Evolutionary conservation across 768 basidiomycete genomes (phyloP).

Genomic region (Russula emetica): DNA sequence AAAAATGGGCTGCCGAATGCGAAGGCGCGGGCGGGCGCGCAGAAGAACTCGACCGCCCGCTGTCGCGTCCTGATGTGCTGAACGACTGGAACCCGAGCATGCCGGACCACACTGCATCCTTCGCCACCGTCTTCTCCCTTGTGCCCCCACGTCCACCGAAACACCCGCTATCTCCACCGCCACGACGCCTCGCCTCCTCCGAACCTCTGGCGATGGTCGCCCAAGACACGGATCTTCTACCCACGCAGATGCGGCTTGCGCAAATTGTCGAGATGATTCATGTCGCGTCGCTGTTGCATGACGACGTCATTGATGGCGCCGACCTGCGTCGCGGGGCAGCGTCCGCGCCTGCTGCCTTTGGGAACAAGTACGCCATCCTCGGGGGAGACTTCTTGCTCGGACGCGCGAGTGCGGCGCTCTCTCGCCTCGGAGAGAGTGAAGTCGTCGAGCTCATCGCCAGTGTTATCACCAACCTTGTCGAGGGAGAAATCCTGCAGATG

Average conservation of each 20-base stretch:
- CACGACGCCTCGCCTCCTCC: slow-evolving; percentile 29
- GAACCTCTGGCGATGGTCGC: slow-evolving; percentile 36
- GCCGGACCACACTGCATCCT: slow-evolving; percentile 71
- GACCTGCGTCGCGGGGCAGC: slow-evolving; percentile 65
- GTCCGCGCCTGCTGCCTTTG: slow-evolving; percentile 71
- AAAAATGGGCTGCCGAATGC: slow-evolving; percentile 54
- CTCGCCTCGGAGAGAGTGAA: slow-evolving; percentile 79
- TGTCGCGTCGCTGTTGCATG: slow-evolving; percentile 88
- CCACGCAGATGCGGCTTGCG: slow-evolving; percentile 87
- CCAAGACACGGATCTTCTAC: slow-evolving; percentile 50
- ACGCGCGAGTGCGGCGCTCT: slow-evolving; percentile 80
- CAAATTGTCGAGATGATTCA: slow-evolving; percentile 99
- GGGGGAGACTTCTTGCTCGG: slow-evolving; percentile 96
- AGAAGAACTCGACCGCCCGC: slow-evolving; percentile 70
- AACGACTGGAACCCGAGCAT: slow-evolving; percentile 90
- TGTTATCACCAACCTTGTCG: slow-evolving; percentile 93
- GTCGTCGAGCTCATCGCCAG: slow-evolving; percentile 91
- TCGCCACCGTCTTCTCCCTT: slow-evolving; percentile 46
- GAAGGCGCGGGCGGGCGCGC: slow-evolving; percentile 52
- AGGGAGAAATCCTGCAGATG: slow-evolving; percentile 90
- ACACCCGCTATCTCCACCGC: slow-evolving; percentile 36
- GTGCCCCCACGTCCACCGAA: slow-evolving; percentile 47
- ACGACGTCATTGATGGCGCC: slow-evolving; percentile 78
- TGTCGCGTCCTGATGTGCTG: slow-evolving; percentile 74
- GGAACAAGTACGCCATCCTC: slow-evolving; percentile 90